Evolutionary conservation across 805 yeast species (phyloP), one percentile per base, ranked within the genome.

Genomic region (Torulaspora franciscae): DNA sequence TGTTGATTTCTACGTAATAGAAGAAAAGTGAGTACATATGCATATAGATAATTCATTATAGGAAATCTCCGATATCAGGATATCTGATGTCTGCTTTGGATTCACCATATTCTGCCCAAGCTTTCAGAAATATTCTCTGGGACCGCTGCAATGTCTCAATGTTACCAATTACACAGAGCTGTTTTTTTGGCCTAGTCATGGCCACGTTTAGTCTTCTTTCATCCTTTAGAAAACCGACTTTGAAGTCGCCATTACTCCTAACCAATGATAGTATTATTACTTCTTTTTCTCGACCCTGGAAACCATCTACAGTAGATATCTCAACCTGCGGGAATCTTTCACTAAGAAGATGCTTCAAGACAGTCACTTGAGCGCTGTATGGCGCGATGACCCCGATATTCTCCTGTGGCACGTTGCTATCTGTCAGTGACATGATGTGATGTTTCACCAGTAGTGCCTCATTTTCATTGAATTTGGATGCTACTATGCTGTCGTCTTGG

Each of bases 261-360:
- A 91, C 97, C 43, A 91, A 64, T 1, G 93, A 75, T 9, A 93
- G 67, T 1, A 91, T 73, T 6, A 91, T 88, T 0, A 81, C 83
- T 55, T 90, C 95, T 62, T 91, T 93, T 59, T 91, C 99, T 49
- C 97, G 71, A 1, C 99, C 99, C 68, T 91, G 99, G 58, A 91
- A 93, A 1, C 97, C 97, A 67, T 91, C 99, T 4, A 91, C 91
- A 0, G 97, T 87, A 4, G 95, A 79, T 0, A 90, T 77, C 58
- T 91, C 98, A 5, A 91, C 68, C 2, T 49, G 58, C 0, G 75
- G 72, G 39, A 66, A 68, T 14, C 50, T 41, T 3, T 61, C 61
- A 26, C 70, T 68, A 1, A 84, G 50, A 8, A 70, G 43, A 33
- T 66, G 70, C 50, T 80, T 79, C 25, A 91, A 53, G 10, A 76